Conservation (phyloP, 306 rosid genomes). For the Hylodesmum podocarpum region DNA sequence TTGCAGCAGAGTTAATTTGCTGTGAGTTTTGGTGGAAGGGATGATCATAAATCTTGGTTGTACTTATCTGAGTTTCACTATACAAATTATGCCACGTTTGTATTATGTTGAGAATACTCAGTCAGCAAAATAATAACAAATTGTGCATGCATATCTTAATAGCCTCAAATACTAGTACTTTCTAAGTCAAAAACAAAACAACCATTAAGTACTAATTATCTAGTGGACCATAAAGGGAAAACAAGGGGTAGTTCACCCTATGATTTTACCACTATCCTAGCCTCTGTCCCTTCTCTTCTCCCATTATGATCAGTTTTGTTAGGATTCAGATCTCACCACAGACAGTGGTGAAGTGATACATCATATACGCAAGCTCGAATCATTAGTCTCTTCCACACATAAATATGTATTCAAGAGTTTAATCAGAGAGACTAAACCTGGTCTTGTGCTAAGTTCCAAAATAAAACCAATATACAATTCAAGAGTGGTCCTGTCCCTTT, state of each 20-base stretch:
- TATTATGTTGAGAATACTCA: background rate
- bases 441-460: slow-evolving; percentile 17
- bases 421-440: slow-evolving; percentile 29
- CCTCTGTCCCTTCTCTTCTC: slow-evolving; percentile 18
- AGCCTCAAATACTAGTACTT: too few species aligned
- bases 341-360: background rate
- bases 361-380: slow-evolving; percentile 30
- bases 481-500: slow-evolving; percentile 29
- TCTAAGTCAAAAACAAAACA: background rate
- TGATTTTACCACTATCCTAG: slow-evolving; percentile 30
- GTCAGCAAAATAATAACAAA: background rate
- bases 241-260: slow-evolving; percentile 43
- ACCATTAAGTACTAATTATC: background rate
- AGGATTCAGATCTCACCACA: slow-evolving; percentile 28
- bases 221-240: slow-evolving; percentile 27
- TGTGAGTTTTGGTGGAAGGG: background rate
- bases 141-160: background rate
- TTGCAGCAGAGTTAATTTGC: background rate
- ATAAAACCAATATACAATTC: slow-evolving; percentile 17
- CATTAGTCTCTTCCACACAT: slow-evolving; percentile 3
- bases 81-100: background rate
- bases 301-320: slow-evolving; percentile 30
- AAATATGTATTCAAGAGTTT: slow-evolving; percentile 18
- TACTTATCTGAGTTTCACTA: background rate
- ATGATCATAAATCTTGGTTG: background rate